These are phyloP conservation scores for Psidium friedrichsthalianum DNA, from an alignment of 345 rosid genomes.

Conservation along the genomic window DNA sequence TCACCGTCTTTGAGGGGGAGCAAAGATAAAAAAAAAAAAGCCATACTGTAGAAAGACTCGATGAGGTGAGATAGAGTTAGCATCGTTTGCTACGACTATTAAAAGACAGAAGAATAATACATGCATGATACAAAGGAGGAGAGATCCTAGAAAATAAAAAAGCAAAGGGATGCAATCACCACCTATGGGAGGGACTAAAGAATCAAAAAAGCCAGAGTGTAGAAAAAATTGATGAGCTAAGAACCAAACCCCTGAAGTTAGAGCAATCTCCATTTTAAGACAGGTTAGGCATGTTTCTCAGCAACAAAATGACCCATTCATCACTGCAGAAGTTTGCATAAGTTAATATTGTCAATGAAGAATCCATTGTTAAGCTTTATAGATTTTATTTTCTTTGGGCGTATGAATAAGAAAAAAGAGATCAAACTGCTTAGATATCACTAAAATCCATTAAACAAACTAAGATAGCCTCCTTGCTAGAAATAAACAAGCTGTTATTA, in stretches of 20 bases:
- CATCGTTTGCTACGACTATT: neutral
- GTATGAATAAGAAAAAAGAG: neutral
- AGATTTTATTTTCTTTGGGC: neutral
- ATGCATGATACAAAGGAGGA: neutral
- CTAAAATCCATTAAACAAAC: neutral
- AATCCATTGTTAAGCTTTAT: neutral
- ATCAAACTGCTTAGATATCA: neutral
- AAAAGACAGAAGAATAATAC: neutral
- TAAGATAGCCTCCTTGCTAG: neutral
- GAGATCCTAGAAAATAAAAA: neutral
- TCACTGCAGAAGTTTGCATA: constrained; percentile 37
- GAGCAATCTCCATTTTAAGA: constrained; percentile 93
- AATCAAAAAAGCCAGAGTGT: constrained; percentile 70
- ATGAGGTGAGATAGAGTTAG: neutral
- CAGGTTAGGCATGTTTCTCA: constrained; percentile 60
- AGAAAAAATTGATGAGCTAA: constrained; percentile 52
- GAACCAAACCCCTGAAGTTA: constrained; percentile 67
- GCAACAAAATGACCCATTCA: constrained; percentile 92
- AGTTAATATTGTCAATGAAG: neutral
- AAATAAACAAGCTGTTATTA: neutral
- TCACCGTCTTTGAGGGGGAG: too few species aligned
- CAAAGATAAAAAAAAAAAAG: too few species aligned
- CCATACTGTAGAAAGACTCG: too few species aligned
- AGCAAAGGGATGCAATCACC: constrained; percentile 24
- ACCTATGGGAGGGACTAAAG: constrained; percentile 63